Percentiles rank a stretch among this genome's conserved stretches.
Conservation (phyloP, 1,139 yeast genomes). For the Candida freyschussii region DNA sequence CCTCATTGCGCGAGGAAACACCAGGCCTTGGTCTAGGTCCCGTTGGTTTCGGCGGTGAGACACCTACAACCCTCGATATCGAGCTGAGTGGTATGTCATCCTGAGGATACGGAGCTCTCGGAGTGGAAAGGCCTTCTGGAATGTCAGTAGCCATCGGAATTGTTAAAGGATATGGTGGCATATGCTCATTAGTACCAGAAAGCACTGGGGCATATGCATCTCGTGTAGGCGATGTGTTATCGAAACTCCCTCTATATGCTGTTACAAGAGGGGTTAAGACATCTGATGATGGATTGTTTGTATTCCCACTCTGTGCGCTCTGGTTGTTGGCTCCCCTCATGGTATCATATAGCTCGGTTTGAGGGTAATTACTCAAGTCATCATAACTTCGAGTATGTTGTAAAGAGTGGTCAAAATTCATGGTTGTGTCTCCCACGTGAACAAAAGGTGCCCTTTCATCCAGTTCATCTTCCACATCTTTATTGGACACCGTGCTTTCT, state of each 20-base stretch:
- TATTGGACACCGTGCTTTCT: conserved; percentile 18
- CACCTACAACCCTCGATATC: neutral
- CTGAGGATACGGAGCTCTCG: conserved; percentile 17
- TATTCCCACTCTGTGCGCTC: conserved; percentile 11
- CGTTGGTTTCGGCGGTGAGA: conserved; percentile 12
- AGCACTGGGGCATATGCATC: conserved; percentile 2
- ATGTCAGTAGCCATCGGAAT: conserved; percentile 8
- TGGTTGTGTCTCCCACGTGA: conserved; percentile 27
- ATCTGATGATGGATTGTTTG: conserved; percentile 12
- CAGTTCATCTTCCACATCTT: conserved; percentile 25
- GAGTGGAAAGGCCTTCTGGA: conserved; percentile 3
- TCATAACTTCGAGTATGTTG: conserved; percentile 17
- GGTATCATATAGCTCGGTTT: conserved; percentile 18
- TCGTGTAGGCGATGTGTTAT: conserved; percentile 9
- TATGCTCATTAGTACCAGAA: conserved; percentile 2
- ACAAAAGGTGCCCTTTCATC: conserved; percentile 25
- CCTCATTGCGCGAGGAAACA: no score
- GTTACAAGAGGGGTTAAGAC: conserved; percentile 18
- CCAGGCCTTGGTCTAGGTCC: conserved; percentile 26
- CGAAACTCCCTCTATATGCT: conserved; percentile 22
- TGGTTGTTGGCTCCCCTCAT: conserved; percentile 14
- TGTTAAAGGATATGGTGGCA: conserved; percentile 19
- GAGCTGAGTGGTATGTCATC: conserved; percentile 4
- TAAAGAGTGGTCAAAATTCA: conserved; percentile 24
- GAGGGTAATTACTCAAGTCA: conserved; percentile 15